These are phyloP conservation scores for Linnemannia elongata DNA, from an alignment of 192 early-diverging fungal genomes.

Conservation along the genomic window DNA sequence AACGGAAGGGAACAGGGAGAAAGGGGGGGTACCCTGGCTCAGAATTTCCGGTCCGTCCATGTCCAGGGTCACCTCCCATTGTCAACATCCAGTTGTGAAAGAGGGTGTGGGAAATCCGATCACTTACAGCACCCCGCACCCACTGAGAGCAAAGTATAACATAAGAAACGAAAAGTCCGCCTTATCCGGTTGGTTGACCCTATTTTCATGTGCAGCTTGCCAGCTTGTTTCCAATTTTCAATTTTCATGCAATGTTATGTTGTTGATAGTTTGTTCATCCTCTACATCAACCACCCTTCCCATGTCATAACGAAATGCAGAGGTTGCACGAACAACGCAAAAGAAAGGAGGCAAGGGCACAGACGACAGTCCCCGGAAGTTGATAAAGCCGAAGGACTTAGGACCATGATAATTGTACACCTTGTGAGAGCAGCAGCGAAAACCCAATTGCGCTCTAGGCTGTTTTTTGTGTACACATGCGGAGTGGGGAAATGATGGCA, in stretches of 20 bases:
- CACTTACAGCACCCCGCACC: not conserved
- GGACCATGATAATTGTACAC: not conserved
- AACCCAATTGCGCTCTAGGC: not conserved
- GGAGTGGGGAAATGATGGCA: not conserved
- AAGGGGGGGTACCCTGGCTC: not conserved
- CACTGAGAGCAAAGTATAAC: not conserved
- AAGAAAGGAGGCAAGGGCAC: not conserved
- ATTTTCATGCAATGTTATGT: not conserved
- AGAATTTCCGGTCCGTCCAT: not conserved
- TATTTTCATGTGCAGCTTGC: not conserved
- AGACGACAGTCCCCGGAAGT: not conserved
- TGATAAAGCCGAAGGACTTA: constrained; percentile 5
- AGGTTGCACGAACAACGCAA: not conserved
- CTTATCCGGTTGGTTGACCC: not conserved
- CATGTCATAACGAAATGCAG: not conserved
- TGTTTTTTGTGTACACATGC: not conserved
- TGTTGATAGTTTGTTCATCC: not conserved
- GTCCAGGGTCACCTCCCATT: not conserved
- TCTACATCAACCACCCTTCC: not conserved
- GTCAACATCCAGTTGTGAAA: not conserved
- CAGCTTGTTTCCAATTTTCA: too few relatives aligned
- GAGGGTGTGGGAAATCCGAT: constrained; percentile 3
- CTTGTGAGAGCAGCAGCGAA: not conserved
- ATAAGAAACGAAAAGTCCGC: not conserved
- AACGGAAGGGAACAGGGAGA: not conserved